Evolutionary conservation across 1,139 yeast species (phyloP).

Genomic region (Taphrina communis): DNA sequence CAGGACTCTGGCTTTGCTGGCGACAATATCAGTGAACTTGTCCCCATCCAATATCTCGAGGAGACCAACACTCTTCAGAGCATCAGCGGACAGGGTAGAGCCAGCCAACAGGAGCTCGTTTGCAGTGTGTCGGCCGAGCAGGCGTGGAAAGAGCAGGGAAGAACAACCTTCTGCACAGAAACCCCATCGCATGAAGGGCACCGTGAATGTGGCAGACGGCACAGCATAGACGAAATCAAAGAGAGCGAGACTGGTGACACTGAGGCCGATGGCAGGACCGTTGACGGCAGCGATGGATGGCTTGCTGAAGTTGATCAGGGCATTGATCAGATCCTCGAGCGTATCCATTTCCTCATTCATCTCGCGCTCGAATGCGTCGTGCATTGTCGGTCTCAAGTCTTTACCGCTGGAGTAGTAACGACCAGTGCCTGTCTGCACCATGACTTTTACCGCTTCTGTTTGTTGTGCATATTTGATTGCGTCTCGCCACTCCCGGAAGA

Average conservation of each 20-base stretch:
- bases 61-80: conserved; percentile 14
- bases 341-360: conserved; percentile 35
- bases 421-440: conserved; percentile 34
- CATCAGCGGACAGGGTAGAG: conserved; percentile 4
- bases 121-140: conserved; percentile 28
- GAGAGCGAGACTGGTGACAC: conserved; percentile 53
- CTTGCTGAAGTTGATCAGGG: conserved; percentile 28
- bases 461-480: conserved; percentile 25
- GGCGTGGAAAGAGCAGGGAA: conserved; percentile 29
- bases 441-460: conserved; percentile 20
- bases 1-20: conserved; percentile 18
- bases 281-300: conserved; percentile 39
- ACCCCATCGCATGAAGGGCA: conserved; percentile 40
- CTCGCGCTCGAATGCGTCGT: conserved; percentile 20
- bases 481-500: conserved; percentile 32
- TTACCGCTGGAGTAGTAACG: conserved; percentile 35
- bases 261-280: conserved; percentile 52
- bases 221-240: conserved; percentile 57
- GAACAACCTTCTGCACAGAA: conserved; percentile 36
- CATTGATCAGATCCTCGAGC: conserved; percentile 22
- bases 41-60: conserved; percentile 8
- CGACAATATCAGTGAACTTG: conserved; percentile 10
- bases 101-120: conserved; percentile 38
- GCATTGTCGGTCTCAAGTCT: conserved; percentile 26
- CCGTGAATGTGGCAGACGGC: conserved; percentile 52